Evolutionary conservation across 371 early-diverging fungal genomes (phyloP), one percentile per base, ranked within the genome.

Genomic region (Funneliformis caledonium): DNA sequence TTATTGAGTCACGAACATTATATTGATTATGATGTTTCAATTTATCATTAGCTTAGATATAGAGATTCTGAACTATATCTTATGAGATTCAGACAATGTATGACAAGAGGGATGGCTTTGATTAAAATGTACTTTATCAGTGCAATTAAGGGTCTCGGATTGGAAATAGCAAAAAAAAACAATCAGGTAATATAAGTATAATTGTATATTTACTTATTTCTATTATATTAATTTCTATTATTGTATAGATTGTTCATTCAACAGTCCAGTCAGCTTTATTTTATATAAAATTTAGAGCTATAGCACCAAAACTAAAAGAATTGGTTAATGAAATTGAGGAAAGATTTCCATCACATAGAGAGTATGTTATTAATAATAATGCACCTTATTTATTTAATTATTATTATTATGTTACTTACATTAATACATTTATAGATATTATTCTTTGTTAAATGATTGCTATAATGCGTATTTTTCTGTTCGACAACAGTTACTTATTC

Each of bases 1-100:
- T 50, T 62, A 37, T 4, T 42, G 43, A 6, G 7, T 74, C 50
- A n/a, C 47, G 8, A 33, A n/a, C 5, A 6, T 16, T 22, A 2
- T n/a, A 5, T 6, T 67, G 31, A 7, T 37, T 64, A 6, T 45
- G 16, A 42, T 19, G 2, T 31, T 33, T 31, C 19, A 16, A 31
- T 19, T 52, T 59, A 42, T 77, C 68, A 42, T 42, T 84, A 94
- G 91, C 83, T 89, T 31, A 86, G 87, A 12, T 96, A 94, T 83
- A 89, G 89, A 33, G 98, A 97, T 84, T 90, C 96, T 3, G 97
- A 96, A 75, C 88, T 97, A 50, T 97, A 96, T 83, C 86, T 92
- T 42, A 95, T 96, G 95, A 89, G 96, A 33, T 97, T 94, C 84
- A 88, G 94, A 33, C 96, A 96, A 83, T 96, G 96, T 84, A 91